Conservation (phyloP, 305 asterid genomes). For the Vinca major region DNA sequence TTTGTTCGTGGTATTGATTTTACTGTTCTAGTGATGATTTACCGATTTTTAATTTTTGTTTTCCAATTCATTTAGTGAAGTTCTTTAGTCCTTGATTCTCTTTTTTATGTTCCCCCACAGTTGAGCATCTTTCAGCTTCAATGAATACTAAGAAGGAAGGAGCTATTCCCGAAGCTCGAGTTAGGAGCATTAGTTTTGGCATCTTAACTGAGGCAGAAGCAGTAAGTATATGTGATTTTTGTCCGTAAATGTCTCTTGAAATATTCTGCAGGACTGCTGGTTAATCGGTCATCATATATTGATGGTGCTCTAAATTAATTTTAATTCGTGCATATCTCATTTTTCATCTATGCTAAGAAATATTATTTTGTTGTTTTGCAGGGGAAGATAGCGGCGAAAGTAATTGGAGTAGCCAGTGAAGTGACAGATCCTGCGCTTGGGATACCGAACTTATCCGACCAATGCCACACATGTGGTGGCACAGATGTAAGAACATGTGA, state of each 20-base stretch:
- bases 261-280: not conserved
- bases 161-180: not conserved
- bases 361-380: constrained; percentile 21
- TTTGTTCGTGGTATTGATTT: no score
- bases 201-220: constrained; percentile 18
- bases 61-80: not conserved
- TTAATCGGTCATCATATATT: not conserved
- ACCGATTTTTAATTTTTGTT: not conserved
- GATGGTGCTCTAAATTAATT: no score
- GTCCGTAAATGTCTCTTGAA: not conserved
- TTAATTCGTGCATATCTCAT: no score
- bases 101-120: not conserved
- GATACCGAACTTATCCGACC: constrained; percentile 45
- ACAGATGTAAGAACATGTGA: constrained; percentile 56
- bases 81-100: not conserved
- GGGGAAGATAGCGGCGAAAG: constrained; percentile 46
- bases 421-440: constrained; percentile 86
- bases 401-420: constrained; percentile 49
- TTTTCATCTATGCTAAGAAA: no score
- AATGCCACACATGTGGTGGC: constrained; percentile 81
- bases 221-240: constrained; percentile 11
- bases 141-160: not conserved
- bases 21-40: not conserved
- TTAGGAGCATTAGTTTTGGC: constrained; percentile 13
- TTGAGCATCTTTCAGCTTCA: constrained; percentile 1